Conservation (phyloP, 2,329 filamentous ascomycete species). For the Neonectria faginata region DNA sequence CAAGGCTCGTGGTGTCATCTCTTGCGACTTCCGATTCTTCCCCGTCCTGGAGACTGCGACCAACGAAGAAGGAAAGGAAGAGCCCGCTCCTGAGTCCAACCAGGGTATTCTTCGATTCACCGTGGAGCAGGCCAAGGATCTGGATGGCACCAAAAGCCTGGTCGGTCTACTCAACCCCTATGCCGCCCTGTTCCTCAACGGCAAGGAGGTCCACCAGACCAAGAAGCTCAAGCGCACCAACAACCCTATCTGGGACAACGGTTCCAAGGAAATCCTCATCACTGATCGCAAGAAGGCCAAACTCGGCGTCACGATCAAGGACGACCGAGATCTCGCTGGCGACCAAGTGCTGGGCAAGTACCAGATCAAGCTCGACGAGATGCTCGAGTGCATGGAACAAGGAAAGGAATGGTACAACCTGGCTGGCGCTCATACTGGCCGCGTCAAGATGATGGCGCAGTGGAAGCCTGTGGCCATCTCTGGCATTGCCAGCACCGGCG, state of each 20-base stretch:
- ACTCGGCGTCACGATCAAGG: conserved; percentile 92
- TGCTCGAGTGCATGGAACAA: conserved; percentile 90
- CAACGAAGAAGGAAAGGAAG: conserved; percentile 79
- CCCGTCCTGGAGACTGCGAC: conserved; percentile 82
- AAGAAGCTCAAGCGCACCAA: conserved; percentile 97
- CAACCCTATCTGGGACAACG: conserved; percentile 95
- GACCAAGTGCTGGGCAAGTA: conserved; percentile 92
- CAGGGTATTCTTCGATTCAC: conserved; percentile 95
- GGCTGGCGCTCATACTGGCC: conserved; percentile 81
- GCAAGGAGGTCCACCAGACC: conserved; percentile 88
- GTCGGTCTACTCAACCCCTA: conserved; percentile 94
- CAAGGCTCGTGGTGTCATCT: conserved; percentile 82
- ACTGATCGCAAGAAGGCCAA: conserved; percentile 92
- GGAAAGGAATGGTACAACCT: conserved; percentile 98
- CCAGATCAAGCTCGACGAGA: conserved; percentile 94
- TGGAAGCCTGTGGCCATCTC: conserved; percentile 95
- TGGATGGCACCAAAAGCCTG: conserved; percentile 92
- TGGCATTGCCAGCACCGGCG: conserved; percentile 82
- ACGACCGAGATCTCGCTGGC: conserved; percentile 85
- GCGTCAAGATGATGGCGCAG: conserved; percentile 89
- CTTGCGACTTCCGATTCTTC: conserved; percentile 92
- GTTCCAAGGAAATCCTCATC: conserved; percentile 92
- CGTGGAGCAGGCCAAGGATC: conserved; percentile 94
- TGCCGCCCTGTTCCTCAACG: conserved; percentile 87
- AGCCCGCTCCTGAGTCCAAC: conserved; percentile 87